Percentiles rank a stretch among this genome's conserved stretches.
These are phyloP conservation scores for Cerrena zonata DNA, from an alignment of 1,284 basidiomycete species.

Conservation along the genomic window DNA sequence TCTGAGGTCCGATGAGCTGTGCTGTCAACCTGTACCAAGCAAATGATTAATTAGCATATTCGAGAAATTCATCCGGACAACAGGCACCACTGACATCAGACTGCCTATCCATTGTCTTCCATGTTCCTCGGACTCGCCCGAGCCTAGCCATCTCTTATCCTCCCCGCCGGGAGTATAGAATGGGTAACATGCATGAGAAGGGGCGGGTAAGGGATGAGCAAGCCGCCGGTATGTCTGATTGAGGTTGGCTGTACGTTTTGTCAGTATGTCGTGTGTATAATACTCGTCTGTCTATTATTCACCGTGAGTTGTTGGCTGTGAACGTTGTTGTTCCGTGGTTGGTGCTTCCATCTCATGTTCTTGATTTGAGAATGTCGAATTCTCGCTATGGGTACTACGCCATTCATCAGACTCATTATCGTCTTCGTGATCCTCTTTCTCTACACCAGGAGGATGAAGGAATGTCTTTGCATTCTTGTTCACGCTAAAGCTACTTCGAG, in stretches of 20 bases:
- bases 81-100: constrained; percentile 47
- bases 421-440: constrained; percentile 19
- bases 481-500: constrained; percentile 48
- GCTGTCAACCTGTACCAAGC: constrained; percentile 48
- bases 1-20: constrained; percentile 50
- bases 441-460: constrained; percentile 63
- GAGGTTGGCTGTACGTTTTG: constrained; percentile 13
- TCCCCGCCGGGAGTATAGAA: constrained; percentile 63
- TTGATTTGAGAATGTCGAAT: constrained; percentile 8
- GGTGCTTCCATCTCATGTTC: background rate
- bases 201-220: constrained; percentile 50
- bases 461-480: constrained; percentile 63
- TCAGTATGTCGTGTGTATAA: background rate
- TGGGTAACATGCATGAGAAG: constrained; percentile 57
- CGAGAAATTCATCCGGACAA: background rate
- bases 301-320: background rate
- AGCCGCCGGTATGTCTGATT: constrained; percentile 33
- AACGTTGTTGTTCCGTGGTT: background rate
- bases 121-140: constrained; percentile 45
- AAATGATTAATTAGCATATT: background rate
- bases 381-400: constrained; percentile 9
- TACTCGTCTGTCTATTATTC: background rate
- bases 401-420: constrained; percentile 10
- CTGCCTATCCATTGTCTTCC: constrained; percentile 70
- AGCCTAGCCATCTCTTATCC: constrained; percentile 59